Base-by-base conservation (phyloP, 129 eudicot species). In the Arctium lappa region DNA sequence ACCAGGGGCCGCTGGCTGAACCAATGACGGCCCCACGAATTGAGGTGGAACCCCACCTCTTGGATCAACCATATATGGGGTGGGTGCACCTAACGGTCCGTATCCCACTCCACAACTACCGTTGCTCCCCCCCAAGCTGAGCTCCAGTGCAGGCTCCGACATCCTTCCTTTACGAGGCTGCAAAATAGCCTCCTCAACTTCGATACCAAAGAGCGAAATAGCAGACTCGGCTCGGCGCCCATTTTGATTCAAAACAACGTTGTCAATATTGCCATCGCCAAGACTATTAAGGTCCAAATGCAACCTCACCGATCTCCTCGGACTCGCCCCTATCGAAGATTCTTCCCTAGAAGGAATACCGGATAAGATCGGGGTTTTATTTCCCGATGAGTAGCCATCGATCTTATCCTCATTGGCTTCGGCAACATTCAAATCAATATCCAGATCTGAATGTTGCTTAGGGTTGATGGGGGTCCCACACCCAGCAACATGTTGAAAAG, bases 361-460 rank as follows among this genome's bases (percentile, higher is more conserved):
- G 32, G 84, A 77, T 31, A 73, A 36, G 30, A 10, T 44, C 16
- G 69, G 74, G 8, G 73, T 79, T 46, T 91, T 5, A 22, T 53
- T 38, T 38, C 6, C 6, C 40, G 40, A 38, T 22, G 73, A n/a
- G 9, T 29, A 9, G 53, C 69, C 84, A 34, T 36, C 79, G 6
- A 56, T 71, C 40, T 71, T 85, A 31, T 74, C 81, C 36, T 87
- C 89, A 30, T 62, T 82, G 78, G 76, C 84, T 73, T 87, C 95
- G 63, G 89, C 88, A 69, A 88, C 89, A 83, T 93, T 93, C 79
- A 93, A 83, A 86, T 93, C 97, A 38, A 93, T 39, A 75, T 88
- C 85, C 79, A 87, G 90, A 71, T 74, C 87, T 48, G 73, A 77
- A 16, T 48, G 75, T 30, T 82, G 88, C 80, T 69, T 84, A 32